Evolutionary conservation across 208 protist genomes (phyloP).

Genomic region (Leishmania major): DNA sequence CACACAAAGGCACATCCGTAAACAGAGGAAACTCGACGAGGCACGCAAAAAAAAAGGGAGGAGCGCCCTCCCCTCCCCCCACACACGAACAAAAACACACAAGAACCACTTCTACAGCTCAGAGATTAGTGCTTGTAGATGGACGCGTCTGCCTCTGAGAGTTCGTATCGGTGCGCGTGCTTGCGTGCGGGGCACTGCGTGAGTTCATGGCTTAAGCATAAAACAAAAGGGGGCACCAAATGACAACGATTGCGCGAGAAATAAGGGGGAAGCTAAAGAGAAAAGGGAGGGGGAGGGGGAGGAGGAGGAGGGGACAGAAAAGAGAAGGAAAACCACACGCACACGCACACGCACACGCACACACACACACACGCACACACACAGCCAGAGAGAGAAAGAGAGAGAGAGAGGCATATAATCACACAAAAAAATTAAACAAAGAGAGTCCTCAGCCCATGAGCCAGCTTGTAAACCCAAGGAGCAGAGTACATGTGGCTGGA

Average conservation of each 20-base stretch:
- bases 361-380: background rate
- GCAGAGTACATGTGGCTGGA: background rate
- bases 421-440: background rate
- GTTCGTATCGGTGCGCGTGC: no score
- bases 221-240: background rate
- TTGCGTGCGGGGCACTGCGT: background rate
- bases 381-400: background rate
- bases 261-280: background rate
- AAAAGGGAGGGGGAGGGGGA: background rate
- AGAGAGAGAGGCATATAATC: background rate
- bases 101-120: background rate
- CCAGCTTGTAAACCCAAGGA: slow-evolving; percentile 25
- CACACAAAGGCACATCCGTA: background rate
- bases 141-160: background rate
- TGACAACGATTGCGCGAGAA: background rate
- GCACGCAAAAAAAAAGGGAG: background rate
- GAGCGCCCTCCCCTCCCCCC: no score
- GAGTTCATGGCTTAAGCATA: background rate
- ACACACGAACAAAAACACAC: background rate
- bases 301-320: no score
- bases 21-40: background rate
- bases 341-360: no score
- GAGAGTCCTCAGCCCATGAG: background rate
- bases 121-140: background rate
- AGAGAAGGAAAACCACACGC: background rate